These are phyloP conservation scores for Trametes maxima DNA, from an alignment of 768 basidiomycete genomes.

Conservation along the genomic window DNA sequence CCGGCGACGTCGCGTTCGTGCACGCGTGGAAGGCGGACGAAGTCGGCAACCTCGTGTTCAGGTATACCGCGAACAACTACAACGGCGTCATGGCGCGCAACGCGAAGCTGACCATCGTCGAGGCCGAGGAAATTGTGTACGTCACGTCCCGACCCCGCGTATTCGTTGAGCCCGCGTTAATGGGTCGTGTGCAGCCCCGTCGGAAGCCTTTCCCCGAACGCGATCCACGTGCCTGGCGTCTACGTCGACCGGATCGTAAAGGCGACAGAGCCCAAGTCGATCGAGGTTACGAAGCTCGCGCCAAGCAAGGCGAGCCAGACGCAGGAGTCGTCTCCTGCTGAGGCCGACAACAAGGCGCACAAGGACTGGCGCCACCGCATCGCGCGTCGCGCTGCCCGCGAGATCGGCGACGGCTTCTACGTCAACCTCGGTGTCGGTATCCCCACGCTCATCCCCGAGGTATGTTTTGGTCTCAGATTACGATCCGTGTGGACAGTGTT, in stretches of 20 bases:
- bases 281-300: slow-evolving; percentile 74
- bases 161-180: neutral
- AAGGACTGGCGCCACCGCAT: slow-evolving; percentile 56
- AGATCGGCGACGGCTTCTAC: slow-evolving; percentile 83
- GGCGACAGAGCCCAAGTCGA: slow-evolving; percentile 72
- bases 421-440: slow-evolving; percentile 89
- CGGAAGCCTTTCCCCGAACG: slow-evolving; percentile 63
- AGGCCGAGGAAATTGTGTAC: slow-evolving; percentile 43
- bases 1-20: slow-evolving; percentile 84
- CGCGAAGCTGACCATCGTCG: slow-evolving; percentile 86
- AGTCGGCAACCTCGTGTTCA: slow-evolving; percentile 86
- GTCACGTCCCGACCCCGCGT: slow-evolving; percentile 1
- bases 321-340: slow-evolving; percentile 9
- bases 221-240: slow-evolving; percentile 79
- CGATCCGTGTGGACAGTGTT: neutral
- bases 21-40: slow-evolving; percentile 91
- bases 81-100: slow-evolving; percentile 84
- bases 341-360: slow-evolving; percentile 26
- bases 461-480: neutral
- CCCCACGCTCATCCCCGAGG: slow-evolving; percentile 80
- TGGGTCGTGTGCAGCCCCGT: slow-evolving; percentile 23
- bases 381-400: slow-evolving; percentile 82
- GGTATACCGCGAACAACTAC: slow-evolving; percentile 86
- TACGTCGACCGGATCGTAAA: slow-evolving; percentile 86
- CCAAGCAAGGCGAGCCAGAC: slow-evolving; percentile 29